phyloP scores from a whole-genome alignment of 306 rosid genomes.

The Medicago lupulina region DNA sequence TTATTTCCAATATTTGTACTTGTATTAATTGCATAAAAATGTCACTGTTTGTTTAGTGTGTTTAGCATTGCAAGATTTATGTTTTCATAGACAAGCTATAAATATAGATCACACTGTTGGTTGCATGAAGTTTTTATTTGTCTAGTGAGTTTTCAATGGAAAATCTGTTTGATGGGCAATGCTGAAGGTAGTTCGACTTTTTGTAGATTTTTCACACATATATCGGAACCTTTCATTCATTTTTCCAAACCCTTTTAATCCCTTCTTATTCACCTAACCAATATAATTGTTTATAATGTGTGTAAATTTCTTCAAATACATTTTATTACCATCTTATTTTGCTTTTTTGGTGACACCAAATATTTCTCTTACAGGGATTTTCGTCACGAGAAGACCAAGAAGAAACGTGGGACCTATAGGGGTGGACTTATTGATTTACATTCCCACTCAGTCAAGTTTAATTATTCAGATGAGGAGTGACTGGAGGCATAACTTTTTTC shows the following conservation, averaged over 20 bases:
- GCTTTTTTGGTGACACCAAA: constrained; percentile 16
- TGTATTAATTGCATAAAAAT: constrained; percentile 1
- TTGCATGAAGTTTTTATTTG: not conserved
- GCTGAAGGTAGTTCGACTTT: too few species aligned
- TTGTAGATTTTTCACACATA: not conserved
- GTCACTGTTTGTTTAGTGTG: not conserved
- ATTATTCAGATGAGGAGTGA: constrained; percentile 82
- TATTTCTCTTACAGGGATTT: constrained; percentile 64
- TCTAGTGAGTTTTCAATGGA: not conserved
- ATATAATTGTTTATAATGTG: not conserved
- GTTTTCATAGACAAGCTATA: not conserved
- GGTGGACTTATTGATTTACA: constrained; percentile 88
- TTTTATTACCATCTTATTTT: not conserved
- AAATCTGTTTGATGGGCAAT: constrained; percentile 5
- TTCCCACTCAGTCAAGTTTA: constrained; percentile 86
- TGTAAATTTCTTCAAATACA: constrained; percentile 3
- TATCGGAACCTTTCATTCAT: not conserved
- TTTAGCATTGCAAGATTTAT: constrained; percentile 9
- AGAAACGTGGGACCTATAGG: constrained; percentile 89
- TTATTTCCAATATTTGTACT: not conserved
- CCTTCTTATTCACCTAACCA: not conserved
- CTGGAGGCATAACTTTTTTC: not conserved
- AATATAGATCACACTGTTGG: not conserved
- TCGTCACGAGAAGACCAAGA: constrained; percentile 98
- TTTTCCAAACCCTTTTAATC: not conserved